Evolutionary conservation across 2,329 filamentous ascomycete genomes (phyloP), one percentile per base, ranked within the genome.

Genomic region (Aspergillus thermomutatus): DNA sequence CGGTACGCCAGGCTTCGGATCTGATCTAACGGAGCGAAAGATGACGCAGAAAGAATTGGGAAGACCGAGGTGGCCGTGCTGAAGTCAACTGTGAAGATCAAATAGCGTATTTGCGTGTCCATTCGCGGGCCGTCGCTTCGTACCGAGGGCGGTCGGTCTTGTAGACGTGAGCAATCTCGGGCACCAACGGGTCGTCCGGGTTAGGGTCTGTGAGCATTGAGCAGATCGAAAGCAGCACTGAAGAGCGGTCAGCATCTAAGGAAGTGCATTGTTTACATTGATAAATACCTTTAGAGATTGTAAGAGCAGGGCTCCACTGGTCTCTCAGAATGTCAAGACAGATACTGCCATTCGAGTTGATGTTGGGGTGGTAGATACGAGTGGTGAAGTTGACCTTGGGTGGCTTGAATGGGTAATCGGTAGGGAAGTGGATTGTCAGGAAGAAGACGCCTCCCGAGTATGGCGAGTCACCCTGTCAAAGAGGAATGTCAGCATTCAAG

Each of bases 371-470:
- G 79, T 99, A 99, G 83, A 99, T 97, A 75, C 93, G 90, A 65
- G 94, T 99, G 70, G 92, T 97, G 86, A 99, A 99, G 89, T 97
- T 97, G 80, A 99, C 92, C 87, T 99, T 99, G 69, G 94, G 94
- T 62, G 94, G 94, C 89, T 99, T 99, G 86, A 99, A 99, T 45
- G 94, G 94, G 80, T 99, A 99, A 84, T 99, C 94, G 84, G 94
- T 99, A 67, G 94, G 94, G 84, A 99, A 97, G 81, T 97, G 92
- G 75, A 99, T 99, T 68, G 90, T 88, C 66, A 99, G 86, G 87
- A 99, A 99, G 85, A 99, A 99, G 69, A 99, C 93, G 73, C 94
- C 94, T 76, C 93, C 92, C 51, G 92, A 91, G 84, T 97, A 99
- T 77, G 94, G 94, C 73, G 92, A 97, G 79, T 97, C 94, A 77